A percentile compares a stretch with the other conserved stretches of the same genome.
Evolutionary conservation across 2,329 filamentous ascomycete species (phyloP).

Genomic region (Alternaria sp.): DNA sequence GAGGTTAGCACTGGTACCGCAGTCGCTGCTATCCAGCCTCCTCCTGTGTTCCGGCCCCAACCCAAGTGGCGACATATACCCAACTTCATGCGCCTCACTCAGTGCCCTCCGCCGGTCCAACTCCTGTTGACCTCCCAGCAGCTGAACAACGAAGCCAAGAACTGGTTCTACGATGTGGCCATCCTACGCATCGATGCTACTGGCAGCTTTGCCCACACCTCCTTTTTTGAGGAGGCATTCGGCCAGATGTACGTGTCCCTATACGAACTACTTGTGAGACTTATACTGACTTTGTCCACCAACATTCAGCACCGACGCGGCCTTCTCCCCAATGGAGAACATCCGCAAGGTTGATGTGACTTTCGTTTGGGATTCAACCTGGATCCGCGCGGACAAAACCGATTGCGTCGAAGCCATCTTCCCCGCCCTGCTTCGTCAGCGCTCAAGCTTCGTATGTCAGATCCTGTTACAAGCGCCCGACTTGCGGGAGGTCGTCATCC

Average conservation of each 20-base stretch:
- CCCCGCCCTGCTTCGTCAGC: constrained; percentile 38
- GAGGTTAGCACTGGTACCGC: constrained; percentile 10
- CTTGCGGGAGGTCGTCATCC: constrained; percentile 38
- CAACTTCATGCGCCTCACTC: constrained; percentile 45
- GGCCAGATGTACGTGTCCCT: constrained; percentile 26
- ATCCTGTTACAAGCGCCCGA: constrained; percentile 40
- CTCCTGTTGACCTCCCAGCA: constrained; percentile 43
- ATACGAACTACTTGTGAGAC: not conserved
- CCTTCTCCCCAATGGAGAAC: constrained; percentile 48
- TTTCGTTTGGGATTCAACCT: constrained; percentile 48
- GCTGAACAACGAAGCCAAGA: constrained; percentile 40
- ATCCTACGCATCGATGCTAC: constrained; percentile 45
- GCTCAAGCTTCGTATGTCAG: constrained; percentile 33
- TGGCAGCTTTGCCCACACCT: constrained; percentile 44
- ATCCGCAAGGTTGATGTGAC: constrained; percentile 44
- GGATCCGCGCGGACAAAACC: constrained; percentile 36
- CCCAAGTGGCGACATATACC: constrained; percentile 48
- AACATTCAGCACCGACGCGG: constrained; percentile 28
- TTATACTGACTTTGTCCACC: not conserved
- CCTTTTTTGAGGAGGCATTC: constrained; percentile 45
- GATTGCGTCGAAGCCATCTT: constrained; percentile 37
- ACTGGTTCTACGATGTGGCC: constrained; percentile 48
- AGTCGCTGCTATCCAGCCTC: constrained; percentile 7
- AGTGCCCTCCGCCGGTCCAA: constrained; percentile 42
- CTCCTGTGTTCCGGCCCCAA: constrained; percentile 26